A percentile compares a stretch with the other conserved stretches of the same genome.
phyloP scores from a whole-genome alignment of 2,329 filamentous ascomycete genomes.

The Elsinoe batatas region DNA sequence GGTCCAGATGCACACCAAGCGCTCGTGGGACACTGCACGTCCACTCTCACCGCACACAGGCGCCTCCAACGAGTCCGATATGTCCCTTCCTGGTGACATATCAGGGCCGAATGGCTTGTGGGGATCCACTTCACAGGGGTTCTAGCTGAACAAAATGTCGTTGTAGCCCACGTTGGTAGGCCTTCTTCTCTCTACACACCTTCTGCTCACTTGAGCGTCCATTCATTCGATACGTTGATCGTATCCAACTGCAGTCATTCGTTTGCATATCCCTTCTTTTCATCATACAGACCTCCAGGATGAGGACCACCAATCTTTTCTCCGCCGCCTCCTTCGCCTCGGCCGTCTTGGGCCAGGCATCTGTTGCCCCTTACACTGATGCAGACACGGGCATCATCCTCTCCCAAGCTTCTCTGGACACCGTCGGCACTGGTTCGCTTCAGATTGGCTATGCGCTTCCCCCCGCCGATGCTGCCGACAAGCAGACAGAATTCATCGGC shows the following conservation, averaged over 20 bases:
- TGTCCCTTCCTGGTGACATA: not conserved
- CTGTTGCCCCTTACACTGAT: slow-evolving; percentile 22
- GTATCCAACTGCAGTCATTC: slow-evolving; percentile 5
- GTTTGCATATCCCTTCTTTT: slow-evolving; percentile 10
- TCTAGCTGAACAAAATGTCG: not conserved
- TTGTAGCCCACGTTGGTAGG: not conserved
- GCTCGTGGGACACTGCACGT: not conserved
- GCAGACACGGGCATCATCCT: slow-evolving; percentile 44
- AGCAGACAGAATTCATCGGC: slow-evolving; percentile 49
- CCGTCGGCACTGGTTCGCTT: slow-evolving; percentile 35
- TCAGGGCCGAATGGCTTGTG: not conserved
- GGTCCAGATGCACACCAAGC: slow-evolving; percentile 7
- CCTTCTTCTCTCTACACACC: not conserved
- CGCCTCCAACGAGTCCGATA: not conserved
- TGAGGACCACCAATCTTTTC: slow-evolving; percentile 20
- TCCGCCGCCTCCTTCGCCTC: slow-evolving; percentile 18
- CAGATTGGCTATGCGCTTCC: slow-evolving; percentile 5
- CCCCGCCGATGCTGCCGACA: slow-evolving; percentile 30
- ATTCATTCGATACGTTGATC: slow-evolving; percentile 11
- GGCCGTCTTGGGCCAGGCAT: slow-evolving; percentile 19
- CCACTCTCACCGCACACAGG: not conserved
- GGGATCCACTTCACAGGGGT: not conserved
- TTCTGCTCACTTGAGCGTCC: slow-evolving; percentile 8
- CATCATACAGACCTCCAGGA: slow-evolving; percentile 16
- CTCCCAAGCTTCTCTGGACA: slow-evolving; percentile 39